Conservation (phyloP, 805 yeast genomes). For the Wickerhamiella alocasiicola region DNA sequence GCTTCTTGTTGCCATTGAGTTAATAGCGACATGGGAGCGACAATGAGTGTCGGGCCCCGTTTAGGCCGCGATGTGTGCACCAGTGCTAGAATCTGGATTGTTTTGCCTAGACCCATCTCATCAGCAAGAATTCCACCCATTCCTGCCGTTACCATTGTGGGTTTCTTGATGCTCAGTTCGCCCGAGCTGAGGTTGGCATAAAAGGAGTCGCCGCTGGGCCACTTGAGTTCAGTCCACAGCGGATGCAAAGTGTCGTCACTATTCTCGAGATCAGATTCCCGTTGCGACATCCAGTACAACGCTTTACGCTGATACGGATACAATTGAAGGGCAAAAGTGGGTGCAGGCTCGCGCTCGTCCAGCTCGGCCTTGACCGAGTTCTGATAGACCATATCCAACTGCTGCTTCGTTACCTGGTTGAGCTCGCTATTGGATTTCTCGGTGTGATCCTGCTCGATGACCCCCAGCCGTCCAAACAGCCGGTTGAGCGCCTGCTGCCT, state of each 20-base stretch:
- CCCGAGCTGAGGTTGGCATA: constrained; percentile 75
- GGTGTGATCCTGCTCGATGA: constrained; percentile 20
- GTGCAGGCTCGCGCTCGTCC: constrained; percentile 51
- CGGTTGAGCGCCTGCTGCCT: constrained; percentile 44
- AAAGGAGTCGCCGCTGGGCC: constrained; percentile 51
- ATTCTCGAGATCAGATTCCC: constrained; percentile 46
- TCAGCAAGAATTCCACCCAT: constrained; percentile 87
- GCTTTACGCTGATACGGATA: constrained; percentile 78
- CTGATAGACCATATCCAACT: constrained; percentile 60
- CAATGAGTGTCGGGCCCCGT: constrained; percentile 43
- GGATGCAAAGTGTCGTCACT: constrained; percentile 47
- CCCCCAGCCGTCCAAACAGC: constrained; percentile 40
- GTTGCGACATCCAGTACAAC: constrained; percentile 74
- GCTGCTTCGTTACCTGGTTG: constrained; percentile 46
- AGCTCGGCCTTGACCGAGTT: constrained; percentile 42
- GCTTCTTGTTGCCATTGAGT: constrained; percentile 87
- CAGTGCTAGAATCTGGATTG: constrained; percentile 69
- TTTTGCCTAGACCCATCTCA: constrained; percentile 95
- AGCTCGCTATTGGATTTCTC: constrained; percentile 26
- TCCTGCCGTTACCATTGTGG: constrained; percentile 46
- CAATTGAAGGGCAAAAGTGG: constrained; percentile 43
- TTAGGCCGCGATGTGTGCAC: constrained; percentile 36
- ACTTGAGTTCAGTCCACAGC: constrained; percentile 63
- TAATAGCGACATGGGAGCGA: constrained; percentile 84
- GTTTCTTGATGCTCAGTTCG: constrained; percentile 56